Percentiles rank a stretch among this genome's conserved stretches.
phyloP scores from a whole-genome alignment of 768 basidiomycete species.

The Tylopilus subfusipes region DNA sequence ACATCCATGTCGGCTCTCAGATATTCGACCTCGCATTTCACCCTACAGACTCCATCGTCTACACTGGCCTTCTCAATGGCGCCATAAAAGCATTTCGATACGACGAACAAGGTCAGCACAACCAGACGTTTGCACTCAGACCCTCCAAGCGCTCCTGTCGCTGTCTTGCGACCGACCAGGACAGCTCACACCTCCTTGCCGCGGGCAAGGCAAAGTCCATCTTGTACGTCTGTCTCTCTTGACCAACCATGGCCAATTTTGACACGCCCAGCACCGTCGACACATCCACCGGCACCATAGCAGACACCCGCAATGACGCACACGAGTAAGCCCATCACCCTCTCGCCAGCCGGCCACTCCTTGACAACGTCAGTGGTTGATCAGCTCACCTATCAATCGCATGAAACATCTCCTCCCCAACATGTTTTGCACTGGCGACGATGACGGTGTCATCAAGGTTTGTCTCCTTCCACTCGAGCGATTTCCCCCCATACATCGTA shows the following conservation, averaged over 20 bases:
- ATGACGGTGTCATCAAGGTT: conserved; percentile 92
- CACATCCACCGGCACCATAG: conserved; percentile 50
- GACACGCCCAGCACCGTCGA: conserved; percentile 56
- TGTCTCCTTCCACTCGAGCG: conserved; percentile 10
- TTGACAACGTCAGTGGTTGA: conserved; percentile 35
- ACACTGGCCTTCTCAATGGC: conserved; percentile 76
- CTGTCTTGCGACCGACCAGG: conserved; percentile 60
- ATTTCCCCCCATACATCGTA: not conserved
- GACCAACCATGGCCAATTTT: conserved; percentile 1
- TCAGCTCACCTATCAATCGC: conserved; percentile 82
- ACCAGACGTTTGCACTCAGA: conserved; percentile 55
- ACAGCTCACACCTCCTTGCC: conserved; percentile 68
- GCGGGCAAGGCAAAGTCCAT: conserved; percentile 81
- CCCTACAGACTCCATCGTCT: conserved; percentile 67
- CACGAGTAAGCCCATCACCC: conserved; percentile 59
- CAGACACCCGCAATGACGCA: conserved; percentile 46
- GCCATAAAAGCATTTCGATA: conserved; percentile 80
- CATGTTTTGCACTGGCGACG: conserved; percentile 83
- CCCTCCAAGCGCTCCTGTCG: conserved; percentile 86
- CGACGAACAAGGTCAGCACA: conserved; percentile 61
- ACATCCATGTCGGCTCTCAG: conserved; percentile 71
- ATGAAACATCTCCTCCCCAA: conserved; percentile 68
- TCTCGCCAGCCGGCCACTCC: conserved; percentile 6
- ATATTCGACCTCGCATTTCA: conserved; percentile 91
- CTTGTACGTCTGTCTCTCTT: conserved; percentile 50